Evolutionary conservation across 768 basidiomycete species (phyloP).

Genomic region (Amanita brunnescens): DNA sequence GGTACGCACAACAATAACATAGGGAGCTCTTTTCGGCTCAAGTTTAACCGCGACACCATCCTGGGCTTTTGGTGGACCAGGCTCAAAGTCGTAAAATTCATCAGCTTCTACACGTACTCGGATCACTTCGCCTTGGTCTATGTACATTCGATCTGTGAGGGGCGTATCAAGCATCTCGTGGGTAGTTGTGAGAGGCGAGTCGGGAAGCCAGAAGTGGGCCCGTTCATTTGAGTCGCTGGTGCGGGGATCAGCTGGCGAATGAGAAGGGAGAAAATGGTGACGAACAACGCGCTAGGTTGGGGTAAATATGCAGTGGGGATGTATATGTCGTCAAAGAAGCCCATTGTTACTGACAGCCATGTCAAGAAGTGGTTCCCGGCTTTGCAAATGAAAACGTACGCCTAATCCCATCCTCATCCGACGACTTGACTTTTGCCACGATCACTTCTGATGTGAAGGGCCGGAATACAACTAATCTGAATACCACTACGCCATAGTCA

Average conservation of each 20-base stretch:
- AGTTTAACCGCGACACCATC: constrained; percentile 55
- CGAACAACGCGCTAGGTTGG: constrained; percentile 72
- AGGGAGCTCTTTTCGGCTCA: constrained; percentile 51
- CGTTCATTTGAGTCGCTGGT: constrained; percentile 74
- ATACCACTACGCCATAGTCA: constrained; percentile 49
- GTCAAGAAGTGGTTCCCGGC: not conserved
- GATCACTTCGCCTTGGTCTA: constrained; percentile 67
- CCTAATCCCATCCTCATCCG: constrained; percentile 78
- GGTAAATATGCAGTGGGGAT: constrained; percentile 76
- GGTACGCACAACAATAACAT: constrained; percentile 55
- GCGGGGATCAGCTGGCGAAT: not conserved
- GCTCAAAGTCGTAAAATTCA: constrained; percentile 81
- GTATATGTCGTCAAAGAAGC: constrained; percentile 93
- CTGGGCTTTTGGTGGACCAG: constrained; percentile 68
- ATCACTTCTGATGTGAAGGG: constrained; percentile 89
- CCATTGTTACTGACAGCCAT: constrained; percentile 55
- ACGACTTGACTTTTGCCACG: constrained; percentile 80
- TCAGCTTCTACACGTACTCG: constrained; percentile 75
- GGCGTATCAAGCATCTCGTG: constrained; percentile 67
- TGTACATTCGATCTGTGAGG: constrained; percentile 63
- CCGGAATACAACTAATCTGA: constrained; percentile 84
- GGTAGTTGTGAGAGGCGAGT: constrained; percentile 40
- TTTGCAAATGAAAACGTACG: constrained; percentile 36
- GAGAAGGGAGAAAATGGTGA: constrained; percentile 3
- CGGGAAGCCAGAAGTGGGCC: constrained; percentile 76